Percentiles rank a stretch among this genome's conserved stretches.
Evolutionary conservation across 768 basidiomycete genomes (phyloP).

Genomic region (Pholiota molesta): DNA sequence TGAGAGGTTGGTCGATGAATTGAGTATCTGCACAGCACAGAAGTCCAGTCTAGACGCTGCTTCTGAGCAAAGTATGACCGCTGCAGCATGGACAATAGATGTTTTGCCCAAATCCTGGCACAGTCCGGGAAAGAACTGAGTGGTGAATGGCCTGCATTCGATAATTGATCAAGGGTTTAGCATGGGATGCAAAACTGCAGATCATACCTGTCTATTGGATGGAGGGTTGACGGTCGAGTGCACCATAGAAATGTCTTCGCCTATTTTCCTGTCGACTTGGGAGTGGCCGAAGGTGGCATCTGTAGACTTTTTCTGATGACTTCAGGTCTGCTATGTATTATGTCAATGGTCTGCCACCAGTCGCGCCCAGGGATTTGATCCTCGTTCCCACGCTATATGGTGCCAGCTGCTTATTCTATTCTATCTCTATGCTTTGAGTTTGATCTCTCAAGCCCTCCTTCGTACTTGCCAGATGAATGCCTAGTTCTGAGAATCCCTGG

Average conservation of each 20-base stretch:
- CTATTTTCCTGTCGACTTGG: background rate
- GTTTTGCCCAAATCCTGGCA: slow-evolving; percentile 25
- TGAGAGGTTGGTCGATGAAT: slow-evolving; percentile 12
- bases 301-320: background rate
- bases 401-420: too few species aligned
- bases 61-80: slow-evolving; percentile 57
- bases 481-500: background rate
- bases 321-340: too few species aligned
- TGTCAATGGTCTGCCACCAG: too few species aligned
- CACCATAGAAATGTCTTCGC: slow-evolving; percentile 16
- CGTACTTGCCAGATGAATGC: background rate
- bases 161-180: background rate
- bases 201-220: slow-evolving; percentile 13
- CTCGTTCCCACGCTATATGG: background rate
- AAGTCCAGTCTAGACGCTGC: slow-evolving; percentile 49
- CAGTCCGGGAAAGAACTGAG: background rate
- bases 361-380: background rate
- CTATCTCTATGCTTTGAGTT: background rate
- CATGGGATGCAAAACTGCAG: background rate
- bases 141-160: background rate
- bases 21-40: slow-evolving; percentile 21
- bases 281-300: background rate
- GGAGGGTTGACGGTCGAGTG: background rate
- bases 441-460: background rate
- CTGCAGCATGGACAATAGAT: slow-evolving; percentile 77